Conservation (phyloP, 257 asterid genomes). For the Avicennia marina region DNA sequence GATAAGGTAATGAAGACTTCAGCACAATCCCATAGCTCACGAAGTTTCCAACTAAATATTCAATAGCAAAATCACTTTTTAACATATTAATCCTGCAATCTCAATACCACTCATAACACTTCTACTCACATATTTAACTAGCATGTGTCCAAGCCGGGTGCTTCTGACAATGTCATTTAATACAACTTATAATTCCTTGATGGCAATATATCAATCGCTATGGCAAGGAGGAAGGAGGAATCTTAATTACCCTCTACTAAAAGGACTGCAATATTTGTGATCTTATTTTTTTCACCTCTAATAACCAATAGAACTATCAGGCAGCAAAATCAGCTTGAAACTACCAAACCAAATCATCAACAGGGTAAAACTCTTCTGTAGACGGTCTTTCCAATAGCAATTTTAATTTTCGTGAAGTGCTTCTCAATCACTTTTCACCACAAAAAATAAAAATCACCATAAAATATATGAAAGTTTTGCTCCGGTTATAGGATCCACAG, state of each 20-base stretch:
- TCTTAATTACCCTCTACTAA: background rate
- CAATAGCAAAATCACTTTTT: background rate
- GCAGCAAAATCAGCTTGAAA: background rate
- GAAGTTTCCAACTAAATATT: background rate
- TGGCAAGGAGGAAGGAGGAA: background rate
- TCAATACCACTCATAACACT: no score
- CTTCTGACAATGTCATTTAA: background rate
- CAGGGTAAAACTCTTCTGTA: background rate
- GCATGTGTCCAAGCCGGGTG: background rate
- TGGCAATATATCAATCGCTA: background rate
- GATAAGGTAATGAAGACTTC: no score
- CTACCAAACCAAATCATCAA: background rate
- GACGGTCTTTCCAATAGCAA: background rate
- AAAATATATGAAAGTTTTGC: background rate
- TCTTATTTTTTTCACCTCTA: background rate
- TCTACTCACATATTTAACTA: background rate
- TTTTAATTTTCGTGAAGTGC: background rate
- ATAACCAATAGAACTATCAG: background rate
- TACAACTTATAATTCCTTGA: background rate
- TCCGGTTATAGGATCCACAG: no score
- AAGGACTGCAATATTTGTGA: background rate
- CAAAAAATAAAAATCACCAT: background rate
- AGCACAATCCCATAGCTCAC: background rate
- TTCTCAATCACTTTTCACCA: conserved; percentile 2
- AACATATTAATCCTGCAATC: background rate